Base-by-base conservation (phyloP, 225 moss, liverwort and hornwort species). In the Climacium dendroides region DNA sequence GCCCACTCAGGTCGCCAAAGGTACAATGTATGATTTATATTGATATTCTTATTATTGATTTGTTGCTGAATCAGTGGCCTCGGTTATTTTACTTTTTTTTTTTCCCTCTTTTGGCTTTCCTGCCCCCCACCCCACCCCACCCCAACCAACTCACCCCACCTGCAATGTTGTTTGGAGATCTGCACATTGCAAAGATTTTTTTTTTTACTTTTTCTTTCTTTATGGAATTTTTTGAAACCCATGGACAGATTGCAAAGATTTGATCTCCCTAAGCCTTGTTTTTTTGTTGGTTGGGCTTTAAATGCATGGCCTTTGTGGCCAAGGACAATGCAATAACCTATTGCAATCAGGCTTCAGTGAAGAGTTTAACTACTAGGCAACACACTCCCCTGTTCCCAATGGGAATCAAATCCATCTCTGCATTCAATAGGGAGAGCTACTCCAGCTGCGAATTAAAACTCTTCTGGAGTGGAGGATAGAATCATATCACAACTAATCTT, bases 401-500 rank as follows among this genome's bases (percentile, higher is more conserved):
- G 59, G 79, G 62, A 57, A 86, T 86, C 63, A 35, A 79, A 79
- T 84, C 79, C 59, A 59, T 34, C 67, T 74, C 13, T 23, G 63
- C 83, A 90, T 86, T 90, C 74, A 88, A 88, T 88, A 39, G 43
- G 24, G 24, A 30, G 77, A 43, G 75, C 82, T 54, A 81, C 76
- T 77, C 69, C 57, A 34, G 47, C 47, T 47, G 41, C 4, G 1
- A 78, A 25, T 11, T 25, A 19, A n/a, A n/a, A 87, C 84, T 87
- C 47, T 63, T 79, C 57, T 28, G 39, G 28, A 28, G 55, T 71
- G 30, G 62, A 61, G 78, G 71, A 71, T 53, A 88, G 83, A 79
- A 90, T 90, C 90, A n/a, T 83, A 86, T 88, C 74, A 8, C 63
- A 86, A 90, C 88, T 19, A 88, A 79, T 52, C 64, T 57, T 39